phyloP scores from a whole-genome alignment of 768 basidiomycete genomes.

The Pulveroboletus sp. region DNA sequence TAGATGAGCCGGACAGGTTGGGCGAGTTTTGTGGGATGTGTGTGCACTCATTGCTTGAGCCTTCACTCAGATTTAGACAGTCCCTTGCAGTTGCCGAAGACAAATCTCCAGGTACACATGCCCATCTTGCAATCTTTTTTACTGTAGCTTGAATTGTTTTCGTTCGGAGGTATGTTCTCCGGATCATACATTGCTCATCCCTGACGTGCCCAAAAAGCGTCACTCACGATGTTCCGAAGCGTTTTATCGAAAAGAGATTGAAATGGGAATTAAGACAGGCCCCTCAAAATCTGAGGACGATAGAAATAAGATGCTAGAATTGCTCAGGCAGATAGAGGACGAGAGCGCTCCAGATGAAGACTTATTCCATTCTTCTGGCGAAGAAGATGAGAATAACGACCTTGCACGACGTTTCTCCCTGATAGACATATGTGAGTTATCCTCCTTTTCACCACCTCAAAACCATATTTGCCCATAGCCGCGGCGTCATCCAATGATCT shows the following conservation, averaged over 20 bases:
- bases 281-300: constrained; percentile 59
- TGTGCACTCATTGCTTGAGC: constrained; percentile 17
- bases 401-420: constrained; percentile 50
- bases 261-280: constrained; percentile 54
- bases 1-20: constrained; percentile 6
- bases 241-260: constrained; percentile 77
- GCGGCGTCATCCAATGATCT: constrained; percentile 53
- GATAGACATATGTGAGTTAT: constrained; percentile 59
- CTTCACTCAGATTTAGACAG: constrained; percentile 2
- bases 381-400: constrained; percentile 41
- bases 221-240: constrained; percentile 78
- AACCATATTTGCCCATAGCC: constrained; percentile 36
- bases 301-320: constrained; percentile 60
- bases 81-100: constrained; percentile 59
- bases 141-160: constrained; percentile 81
- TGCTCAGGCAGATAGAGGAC: constrained; percentile 73
- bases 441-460: background rate
- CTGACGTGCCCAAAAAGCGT: constrained; percentile 28
- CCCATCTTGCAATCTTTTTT: constrained; percentile 75
- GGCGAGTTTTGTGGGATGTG: constrained; percentile 43
- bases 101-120: constrained; percentile 81
- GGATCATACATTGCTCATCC: background rate
- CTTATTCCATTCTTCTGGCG: constrained; percentile 29
- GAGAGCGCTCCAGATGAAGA: constrained; percentile 43
- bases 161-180: constrained; percentile 56